Conservation (phyloP, 139 green algal species). For the Ostreobium quekettii region DNA sequence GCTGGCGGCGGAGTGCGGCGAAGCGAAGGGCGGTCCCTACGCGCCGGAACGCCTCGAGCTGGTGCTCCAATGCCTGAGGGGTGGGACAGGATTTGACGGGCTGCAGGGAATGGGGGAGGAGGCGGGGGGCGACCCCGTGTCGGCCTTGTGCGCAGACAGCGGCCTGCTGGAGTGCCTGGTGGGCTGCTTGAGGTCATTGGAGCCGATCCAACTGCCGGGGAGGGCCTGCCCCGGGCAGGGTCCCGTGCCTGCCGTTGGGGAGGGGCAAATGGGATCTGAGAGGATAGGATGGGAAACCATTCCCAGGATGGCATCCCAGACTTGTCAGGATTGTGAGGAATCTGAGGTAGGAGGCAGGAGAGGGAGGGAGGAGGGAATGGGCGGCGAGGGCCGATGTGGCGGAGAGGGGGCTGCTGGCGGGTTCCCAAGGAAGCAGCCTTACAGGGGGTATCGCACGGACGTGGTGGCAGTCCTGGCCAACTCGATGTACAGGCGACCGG, state of each 20-base stretch:
- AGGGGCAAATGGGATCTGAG: too few relatives aligned
- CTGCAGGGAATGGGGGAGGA: background rate
- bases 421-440: conserved; percentile 26
- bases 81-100: background rate
- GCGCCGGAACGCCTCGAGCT: background rate
- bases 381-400: background rate
- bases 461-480: conserved; percentile 65
- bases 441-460: conserved; percentile 60
- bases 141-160: background rate
- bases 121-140: background rate
- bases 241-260: too few relatives aligned
- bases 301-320: too few relatives aligned
- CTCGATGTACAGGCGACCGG: conserved; percentile 20
- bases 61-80: background rate
- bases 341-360: too few relatives aligned
- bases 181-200: background rate
- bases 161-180: background rate
- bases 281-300: too few relatives aligned
- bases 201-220: background rate
- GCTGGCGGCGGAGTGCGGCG: background rate
- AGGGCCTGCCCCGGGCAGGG: background rate
- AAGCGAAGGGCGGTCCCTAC: background rate
- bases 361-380: background rate
- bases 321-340: too few relatives aligned
- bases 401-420: background rate